Evolutionary conservation across 768 basidiomycete species (phyloP), one percentile per base, ranked within the genome.

Genomic region (Obba rivulosa): DNA sequence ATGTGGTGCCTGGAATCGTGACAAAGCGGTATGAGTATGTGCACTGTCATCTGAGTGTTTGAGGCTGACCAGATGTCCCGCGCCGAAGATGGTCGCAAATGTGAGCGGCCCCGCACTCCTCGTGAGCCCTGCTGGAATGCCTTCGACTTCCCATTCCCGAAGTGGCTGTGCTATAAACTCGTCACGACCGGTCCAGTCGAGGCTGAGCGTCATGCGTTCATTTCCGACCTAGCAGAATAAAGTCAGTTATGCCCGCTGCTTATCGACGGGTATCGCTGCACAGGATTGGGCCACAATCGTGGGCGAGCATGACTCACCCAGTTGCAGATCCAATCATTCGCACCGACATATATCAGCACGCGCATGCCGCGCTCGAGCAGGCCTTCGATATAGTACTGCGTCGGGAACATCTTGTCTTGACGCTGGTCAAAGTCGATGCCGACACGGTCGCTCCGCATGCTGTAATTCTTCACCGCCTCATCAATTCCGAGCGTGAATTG

Each of bases 171-270:
- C 55, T 1, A 53, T 61, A 62, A 79, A 85, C 13, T 62, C 77
- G 5, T 66, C 60, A 41, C 73, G 62, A 2, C 80, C 79, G 21
- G 70, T 74, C 84, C 83, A 86, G 21, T 81, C 73, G 39, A 85
- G 60, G 4, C 60, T 67, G 23, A 74, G 63, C 14, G 77, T 74
- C 80, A 80, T 85, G 20, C 68, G 64, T 61, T 81, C 77, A 57
- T 84, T 85, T 1, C 79, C 82, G 25, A 83, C 67, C 62, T 63
- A 65, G 90, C 91, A 14, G 83, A 81, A 22, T n/a, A n/a, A n/a
- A n/a, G n/a, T n/a, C n/a, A n/a, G n/a, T n/a, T n/a, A n/a, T n/a
- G n/a, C n/a, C n/a, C n/a, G 36, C 14, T 13, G 38, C 38, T 24
- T 2, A 14, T n/a, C n/a, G n/a, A n/a, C n/a, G n/a, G n/a, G n/a